Evolutionary conservation across 768 basidiomycete species (phyloP).

Genomic region (Boletus tomentosulus): DNA sequence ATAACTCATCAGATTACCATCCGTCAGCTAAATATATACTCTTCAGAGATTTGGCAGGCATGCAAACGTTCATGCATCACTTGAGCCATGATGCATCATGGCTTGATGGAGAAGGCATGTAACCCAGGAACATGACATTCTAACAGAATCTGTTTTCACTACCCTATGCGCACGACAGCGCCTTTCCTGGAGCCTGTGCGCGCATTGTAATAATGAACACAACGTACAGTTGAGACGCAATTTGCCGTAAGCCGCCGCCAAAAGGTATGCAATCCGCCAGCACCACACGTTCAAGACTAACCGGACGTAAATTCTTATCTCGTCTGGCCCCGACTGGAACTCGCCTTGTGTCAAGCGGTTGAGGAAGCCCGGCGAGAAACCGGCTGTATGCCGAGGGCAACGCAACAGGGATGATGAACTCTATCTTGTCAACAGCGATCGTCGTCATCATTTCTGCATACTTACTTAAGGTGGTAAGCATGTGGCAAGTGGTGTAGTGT

Average conservation of each 20-base stretch:
- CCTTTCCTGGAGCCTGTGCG: no score
- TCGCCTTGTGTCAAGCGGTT: background rate
- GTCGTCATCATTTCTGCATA: background rate
- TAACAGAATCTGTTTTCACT: background rate
- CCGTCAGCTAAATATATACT: no score
- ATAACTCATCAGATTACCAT: no score
- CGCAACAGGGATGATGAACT: background rate
- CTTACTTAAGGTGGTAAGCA: background rate
- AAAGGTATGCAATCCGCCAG: background rate
- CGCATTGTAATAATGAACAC: background rate
- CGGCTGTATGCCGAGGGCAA: background rate
- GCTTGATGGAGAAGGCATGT: background rate
- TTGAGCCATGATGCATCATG: no score
- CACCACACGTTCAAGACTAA: background rate
- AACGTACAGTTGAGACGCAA: background rate
- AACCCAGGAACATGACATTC: background rate
- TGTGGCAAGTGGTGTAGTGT: background rate
- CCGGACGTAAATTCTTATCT: background rate
- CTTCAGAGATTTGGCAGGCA: no score
- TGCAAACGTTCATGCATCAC: no score
- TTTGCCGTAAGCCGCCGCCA: background rate
- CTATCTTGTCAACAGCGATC: background rate
- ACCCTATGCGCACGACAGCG: no score
- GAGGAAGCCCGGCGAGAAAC: background rate
- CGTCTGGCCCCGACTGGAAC: background rate